Evolutionary conservation across 805 yeast species (phyloP), one percentile per base, ranked within the genome.

Genomic region (Saturnispora gosingensis): DNA sequence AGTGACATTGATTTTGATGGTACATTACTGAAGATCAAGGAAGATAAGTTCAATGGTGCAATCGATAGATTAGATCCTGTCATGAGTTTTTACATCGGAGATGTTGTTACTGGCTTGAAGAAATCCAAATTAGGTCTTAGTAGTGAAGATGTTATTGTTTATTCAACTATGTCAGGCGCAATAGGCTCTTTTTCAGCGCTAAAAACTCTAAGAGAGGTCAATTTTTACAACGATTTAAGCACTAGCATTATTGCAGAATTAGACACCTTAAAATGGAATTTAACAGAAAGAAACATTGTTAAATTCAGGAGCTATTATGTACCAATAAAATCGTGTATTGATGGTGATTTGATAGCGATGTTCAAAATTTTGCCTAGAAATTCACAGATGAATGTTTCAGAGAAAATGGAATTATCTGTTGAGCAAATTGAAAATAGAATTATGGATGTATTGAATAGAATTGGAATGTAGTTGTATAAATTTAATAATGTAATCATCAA

Each of bases 321-420:
- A n/a, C 97, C 97, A 0, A 77, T 75, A 2, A 83, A 81, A 56
- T 76, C 80, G 47, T 81, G 85, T 2, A 74, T 93, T 40, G 97
- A 93, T 67, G 99, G 99, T 9, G 98, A 93, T 62, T 70, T 87
- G 15, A 71, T 91, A 46, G 97, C 88, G 59, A 63, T 67, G 42
- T 86, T 71, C 59, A 66, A 61, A 46, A 60, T 64, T 9, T 62
- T 78, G 20, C 59, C 61, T 13, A 62, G 65, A 1, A 58, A 68
- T 1, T 61, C 64, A 4, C 72, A 75, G 52, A 58, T 69, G 20
- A 64, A 61, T 18, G 67, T 77, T 28, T 72, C 74, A 7, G 59
- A 66, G 13, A 66, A 66, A 44, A 60, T 80, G 60, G 80, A 78
- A 32, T 67, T 78, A 53, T 59, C 72, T 1, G 74, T 79, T 2